phyloP scores from a whole-genome alignment of 208 protist genomes.

The Lotmaria passim region DNA sequence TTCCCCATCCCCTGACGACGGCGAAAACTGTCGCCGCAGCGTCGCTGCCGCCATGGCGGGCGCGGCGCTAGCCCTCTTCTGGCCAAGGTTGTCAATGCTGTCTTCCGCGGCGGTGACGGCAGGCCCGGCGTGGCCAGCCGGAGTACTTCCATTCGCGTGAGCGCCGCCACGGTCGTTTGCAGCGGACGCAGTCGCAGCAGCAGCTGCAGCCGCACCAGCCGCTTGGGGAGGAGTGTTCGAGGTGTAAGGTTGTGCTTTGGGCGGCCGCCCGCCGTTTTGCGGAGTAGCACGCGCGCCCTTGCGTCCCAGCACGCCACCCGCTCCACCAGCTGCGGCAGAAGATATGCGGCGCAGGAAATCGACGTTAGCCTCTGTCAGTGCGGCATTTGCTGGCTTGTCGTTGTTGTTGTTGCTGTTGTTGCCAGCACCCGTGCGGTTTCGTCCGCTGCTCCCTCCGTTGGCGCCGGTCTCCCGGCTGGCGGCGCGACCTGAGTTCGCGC shows the following conservation, averaged over 20 bases:
- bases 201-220: slow-evolving; percentile 1
- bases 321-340: not conserved
- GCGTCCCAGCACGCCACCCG: no score
- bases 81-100: not conserved
- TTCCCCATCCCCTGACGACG: not conserved
- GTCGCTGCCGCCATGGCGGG: not conserved
- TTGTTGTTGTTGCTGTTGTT: not conserved
- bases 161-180: no score
- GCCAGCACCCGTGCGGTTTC: not conserved
- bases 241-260: slow-evolving; percentile 1
- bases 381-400: not conserved
- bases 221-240: not conserved
- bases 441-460: slow-evolving; percentile 1
- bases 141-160: not conserved
- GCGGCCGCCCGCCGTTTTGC: slow-evolving; percentile 12
- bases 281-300: not conserved
- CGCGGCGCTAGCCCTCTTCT: no score
- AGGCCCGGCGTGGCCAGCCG: not conserved
- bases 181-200: no score
- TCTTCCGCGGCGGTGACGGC: not conserved
- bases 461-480: not conserved
- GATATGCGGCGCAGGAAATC: slow-evolving; percentile 10
- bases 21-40: not conserved
- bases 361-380: slow-evolving; percentile 20
- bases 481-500: slow-evolving; percentile 6